Evolutionary conservation across 768 basidiomycete species (phyloP).

Genomic region (Russula virescens): DNA sequence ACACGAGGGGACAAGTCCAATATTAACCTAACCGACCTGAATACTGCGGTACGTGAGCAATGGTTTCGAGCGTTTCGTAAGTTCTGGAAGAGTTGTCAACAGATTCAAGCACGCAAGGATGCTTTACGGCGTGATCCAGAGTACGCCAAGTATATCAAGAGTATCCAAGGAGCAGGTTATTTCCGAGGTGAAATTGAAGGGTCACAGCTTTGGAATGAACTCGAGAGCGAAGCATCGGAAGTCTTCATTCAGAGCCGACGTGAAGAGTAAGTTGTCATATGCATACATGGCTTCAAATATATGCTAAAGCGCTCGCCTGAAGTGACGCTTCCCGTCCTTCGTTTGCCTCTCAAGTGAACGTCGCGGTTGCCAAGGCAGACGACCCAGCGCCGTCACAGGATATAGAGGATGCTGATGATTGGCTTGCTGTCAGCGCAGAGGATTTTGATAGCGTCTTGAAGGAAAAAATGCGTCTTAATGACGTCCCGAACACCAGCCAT

Average conservation of each 20-base stretch:
- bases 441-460: conserved; percentile 73
- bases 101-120: conserved; percentile 66
- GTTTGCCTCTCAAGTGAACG: conserved; percentile 68
- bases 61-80: background rate
- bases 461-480: conserved; percentile 30
- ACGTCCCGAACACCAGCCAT: conserved; percentile 25
- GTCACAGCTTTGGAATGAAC: conserved; percentile 65
- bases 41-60: conserved; percentile 43
- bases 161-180: conserved; percentile 59
- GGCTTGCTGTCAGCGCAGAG: conserved; percentile 76
- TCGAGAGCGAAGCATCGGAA: conserved; percentile 65
- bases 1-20: conserved; percentile 40
- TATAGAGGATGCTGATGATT: conserved; percentile 72
- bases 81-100: background rate
- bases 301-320: background rate
- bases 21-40: conserved; percentile 34
- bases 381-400: conserved; percentile 29
- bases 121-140: conserved; percentile 60
- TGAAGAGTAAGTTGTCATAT: conserved; percentile 60
- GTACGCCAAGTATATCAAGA: conserved; percentile 65
- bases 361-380: conserved; percentile 46
- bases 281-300: background rate
- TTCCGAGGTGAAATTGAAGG: conserved; percentile 77
- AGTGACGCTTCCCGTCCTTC: conserved; percentile 62
- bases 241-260: conserved; percentile 58